These are phyloP conservation scores for Maudiozyma humilis DNA, from an alignment of 1,139 yeast species.

Conservation along the genomic window DNA sequence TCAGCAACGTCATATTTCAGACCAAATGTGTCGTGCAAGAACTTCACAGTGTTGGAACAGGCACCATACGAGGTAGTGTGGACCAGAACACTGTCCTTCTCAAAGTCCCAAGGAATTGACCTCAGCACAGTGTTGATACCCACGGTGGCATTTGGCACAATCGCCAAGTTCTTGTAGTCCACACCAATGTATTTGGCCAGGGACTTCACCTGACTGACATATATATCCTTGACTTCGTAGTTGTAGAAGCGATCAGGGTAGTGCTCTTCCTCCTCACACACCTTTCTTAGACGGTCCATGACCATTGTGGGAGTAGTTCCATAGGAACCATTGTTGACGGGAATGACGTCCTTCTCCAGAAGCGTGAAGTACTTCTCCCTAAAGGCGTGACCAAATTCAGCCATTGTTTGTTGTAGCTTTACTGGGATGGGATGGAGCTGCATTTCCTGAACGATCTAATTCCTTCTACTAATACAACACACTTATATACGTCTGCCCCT, in stretches of 20 bases:
- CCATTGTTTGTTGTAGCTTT: too few species aligned
- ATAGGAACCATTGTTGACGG: slow-evolving; percentile 50
- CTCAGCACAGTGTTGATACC: slow-evolving; percentile 55
- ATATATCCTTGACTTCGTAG: slow-evolving; percentile 11
- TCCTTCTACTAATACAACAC: too few species aligned
- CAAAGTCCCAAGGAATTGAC: slow-evolving; percentile 35
- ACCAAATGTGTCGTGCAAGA: slow-evolving; percentile 38
- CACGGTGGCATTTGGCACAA: slow-evolving; percentile 49
- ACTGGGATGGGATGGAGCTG: too few species aligned
- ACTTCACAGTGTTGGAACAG: slow-evolving; percentile 46
- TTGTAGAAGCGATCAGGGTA: slow-evolving; percentile 18
- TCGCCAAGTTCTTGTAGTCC: slow-evolving; percentile 16
- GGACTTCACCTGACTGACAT: slow-evolving; percentile 12
- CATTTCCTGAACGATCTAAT: too few species aligned
- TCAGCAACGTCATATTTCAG: slow-evolving; percentile 40
- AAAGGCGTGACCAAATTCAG: slow-evolving; percentile 47
- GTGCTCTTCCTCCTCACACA: slow-evolving; percentile 14
- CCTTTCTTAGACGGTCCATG: slow-evolving; percentile 13
- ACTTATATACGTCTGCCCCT: too few species aligned
- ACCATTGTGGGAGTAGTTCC: slow-evolving; percentile 40
- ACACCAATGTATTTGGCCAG: slow-evolving; percentile 15
- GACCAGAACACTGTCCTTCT: slow-evolving; percentile 44
- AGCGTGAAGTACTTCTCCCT: slow-evolving; percentile 40
- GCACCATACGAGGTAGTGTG: slow-evolving; percentile 52
- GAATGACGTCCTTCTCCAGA: slow-evolving; percentile 34